Base-by-base conservation (phyloP, 2,329 filamentous ascomycete genomes). In the Fusarium papillatum region DNA sequence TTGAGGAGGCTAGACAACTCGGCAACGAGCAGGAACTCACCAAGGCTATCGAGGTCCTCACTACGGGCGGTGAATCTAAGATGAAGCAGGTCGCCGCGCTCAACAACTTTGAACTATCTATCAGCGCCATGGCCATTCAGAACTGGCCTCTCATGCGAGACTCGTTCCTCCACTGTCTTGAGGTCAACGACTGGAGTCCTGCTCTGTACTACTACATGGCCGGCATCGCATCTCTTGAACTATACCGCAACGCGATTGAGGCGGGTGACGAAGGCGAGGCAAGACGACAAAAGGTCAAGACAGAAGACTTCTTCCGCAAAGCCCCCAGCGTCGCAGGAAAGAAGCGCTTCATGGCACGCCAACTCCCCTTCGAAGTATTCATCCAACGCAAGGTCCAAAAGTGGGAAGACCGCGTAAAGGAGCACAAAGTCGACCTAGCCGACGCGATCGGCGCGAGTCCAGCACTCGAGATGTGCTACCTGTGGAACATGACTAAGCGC, bases 1-100 rank as follows among this genome's bases (percentile, higher is more conserved):
- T 98, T 3, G 96, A 98, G 83, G 95, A 98, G 85, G 94, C 95
- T 1, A 90, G 96, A 31, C 93, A 95, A 87, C 85, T 92, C 34
- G 91, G 93, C 10, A 91, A 92, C 41, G 91, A 93, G 64, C 90
- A 90, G 43, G 85, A 93, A 59, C 86, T 98, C 0, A 87, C 91
- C 36, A 88, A 90, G 38, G 93, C 95, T 1, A 86, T 98, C 46
- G 86, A 89, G 3, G 86, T 95, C 31, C 87, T 98, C 19, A 87
- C 85, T 10, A 86, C 86, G 0, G 90, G 90, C 34, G 86, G 88
- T 38, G 87, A 91, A 76, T 93, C 93, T 64, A 92, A 93, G 70
- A 94, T 98, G 87, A 95, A 95, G 82, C 97, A 98, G 85, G 93
- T 98, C 41, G 92, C 95, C 60, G 95, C 95, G 0, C 88, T 98